Base-by-base conservation (phyloP, 2,329 filamentous ascomycete genomes). In the Sclerotinia nivalis region DNA sequence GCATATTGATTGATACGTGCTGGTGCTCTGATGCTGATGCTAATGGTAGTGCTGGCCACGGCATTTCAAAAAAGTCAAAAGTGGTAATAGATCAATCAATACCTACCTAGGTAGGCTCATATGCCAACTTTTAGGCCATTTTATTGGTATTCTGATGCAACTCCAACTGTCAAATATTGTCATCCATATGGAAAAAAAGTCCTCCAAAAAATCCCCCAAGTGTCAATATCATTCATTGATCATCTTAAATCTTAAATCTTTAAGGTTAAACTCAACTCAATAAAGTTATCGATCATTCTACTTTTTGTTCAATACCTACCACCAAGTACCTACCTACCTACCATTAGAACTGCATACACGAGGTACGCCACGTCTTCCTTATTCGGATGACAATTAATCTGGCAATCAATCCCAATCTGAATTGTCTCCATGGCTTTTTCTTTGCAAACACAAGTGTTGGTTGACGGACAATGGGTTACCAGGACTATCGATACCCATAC, bases 401-500 rank as follows among this genome's bases (percentile, higher is more conserved):
- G 47, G 15, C 31, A 52, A 47, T 50, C 15, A 58, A 58, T 28
- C 20, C 34, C 9, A 47, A 37, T 31, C 52, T 31, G 31, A 64
- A 20, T 66, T 69, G 68, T 71, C 70, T 70, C 47, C 28, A 76
- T 77, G 77, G 76, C 73, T 60, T 75, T 79, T 67, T 34, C 55
- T 6, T 47, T 68, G 34, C 74, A 76, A 70, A 77, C 76, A 52
- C 76, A 71, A 62, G 73, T 71, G 31, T 72, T 79, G 13, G 75
- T 78, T 25, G 74, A 80, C 64, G 79, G 79, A 40, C 71, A 75
- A 65, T 81, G 79, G 79, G 77, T 75, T 12, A 79, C 77, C 20
- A 74, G 75, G 68, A 77, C 73, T n/a, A 66, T 79, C 69, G 80
- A 83, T 74, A 75, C 82, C 66, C 80, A 83, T 71, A 77, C 81